Base-by-base conservation (phyloP, 2,329 filamentous ascomycete genomes). In the Cercospora sojina region DNA sequence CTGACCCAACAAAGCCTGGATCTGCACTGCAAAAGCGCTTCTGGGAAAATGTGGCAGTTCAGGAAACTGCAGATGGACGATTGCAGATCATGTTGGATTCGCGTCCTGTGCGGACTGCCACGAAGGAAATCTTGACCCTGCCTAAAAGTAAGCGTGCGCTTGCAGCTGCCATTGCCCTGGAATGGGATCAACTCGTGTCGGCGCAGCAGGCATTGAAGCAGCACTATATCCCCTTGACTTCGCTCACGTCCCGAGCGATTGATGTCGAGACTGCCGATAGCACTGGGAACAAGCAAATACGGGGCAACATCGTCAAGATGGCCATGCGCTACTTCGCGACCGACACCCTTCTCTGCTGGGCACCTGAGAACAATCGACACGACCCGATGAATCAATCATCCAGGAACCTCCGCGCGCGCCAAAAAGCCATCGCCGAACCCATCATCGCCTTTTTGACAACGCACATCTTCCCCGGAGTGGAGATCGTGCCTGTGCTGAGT, bases 311-410 rank as follows among this genome's bases (percentile, higher is more conserved):
- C 56, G 81, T 90, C 16, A 83, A 82, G 18, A 89, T 87, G 69
- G 81, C 95, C 60, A 86, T 98, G 84, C 87, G 90, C 56, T 98
- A 98, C 79, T 85, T 99, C 27, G 89, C 93, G 73, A 98, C 95
- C 0, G 95, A 99, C 80, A 93, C 92, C 0, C 81, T 98, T 38
- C 87, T 99, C 1, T 98, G 94, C 85, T 97, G 93, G 91, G 92
- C 87, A 18, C 89, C 89, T 0, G 84, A 83, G 74, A 80, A 80
- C 64, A 80, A 80, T 55, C 71, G 81, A 66, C 79, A 85, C 76
- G 77, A 87, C 47, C 78, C 82, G 31, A 65, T 67, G 56, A 56
- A 67, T 51, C 61, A 59, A 41, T 56, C 47, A 31, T 55, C 67
- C 9, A 64, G 43, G 79, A 71, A 71, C 10, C 83, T 99, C 61